phyloP scores from a whole-genome alignment of 805 yeast species.

The Saccharomycopsis fibuligera region DNA sequence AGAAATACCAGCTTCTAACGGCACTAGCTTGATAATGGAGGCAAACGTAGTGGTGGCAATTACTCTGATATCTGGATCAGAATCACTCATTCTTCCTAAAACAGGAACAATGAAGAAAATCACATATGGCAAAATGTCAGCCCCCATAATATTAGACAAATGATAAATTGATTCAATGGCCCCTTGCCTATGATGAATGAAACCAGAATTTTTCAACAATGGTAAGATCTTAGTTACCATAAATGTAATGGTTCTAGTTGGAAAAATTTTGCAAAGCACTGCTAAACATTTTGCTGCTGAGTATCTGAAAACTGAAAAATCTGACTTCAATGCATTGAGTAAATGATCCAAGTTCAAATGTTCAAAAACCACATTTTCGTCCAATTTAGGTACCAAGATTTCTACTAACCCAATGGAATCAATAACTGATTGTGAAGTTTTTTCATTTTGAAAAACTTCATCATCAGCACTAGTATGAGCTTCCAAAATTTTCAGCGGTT shows the following conservation, averaged over 20 bases:
- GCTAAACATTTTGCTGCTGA: slow-evolving; percentile 89
- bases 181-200: slow-evolving; percentile 76
- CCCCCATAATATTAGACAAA: slow-evolving; percentile 77
- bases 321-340: slow-evolving; percentile 50
- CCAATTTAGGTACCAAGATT: slow-evolving; percentile 62
- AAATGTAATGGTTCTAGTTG: slow-evolving; percentile 67
- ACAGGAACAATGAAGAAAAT: slow-evolving; percentile 95
- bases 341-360: slow-evolving; percentile 52
- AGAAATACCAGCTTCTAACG: slow-evolving; percentile 94
- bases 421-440: slow-evolving; percentile 69
- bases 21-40: slow-evolving; percentile 88
- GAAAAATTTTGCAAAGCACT: slow-evolving; percentile 60
- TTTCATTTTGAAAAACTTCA: slow-evolving; percentile 34
- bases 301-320: slow-evolving; percentile 78
- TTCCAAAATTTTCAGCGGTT: slow-evolving; percentile 42
- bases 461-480: slow-evolving; percentile 25
- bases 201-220: slow-evolving; percentile 69
- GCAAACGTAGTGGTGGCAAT: slow-evolving; percentile 96
- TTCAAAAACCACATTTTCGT: slow-evolving; percentile 36
- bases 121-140: slow-evolving; percentile 85
- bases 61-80: slow-evolving; percentile 80
- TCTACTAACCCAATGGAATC: slow-evolving; percentile 82
- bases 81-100: slow-evolving; percentile 95
- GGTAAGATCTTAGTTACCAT: slow-evolving; percentile 77
- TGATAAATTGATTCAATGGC: slow-evolving; percentile 89